These are phyloP conservation scores for Yueomyces sinensis DNA, from an alignment of 805 yeast species.

Conservation along the genomic window DNA sequence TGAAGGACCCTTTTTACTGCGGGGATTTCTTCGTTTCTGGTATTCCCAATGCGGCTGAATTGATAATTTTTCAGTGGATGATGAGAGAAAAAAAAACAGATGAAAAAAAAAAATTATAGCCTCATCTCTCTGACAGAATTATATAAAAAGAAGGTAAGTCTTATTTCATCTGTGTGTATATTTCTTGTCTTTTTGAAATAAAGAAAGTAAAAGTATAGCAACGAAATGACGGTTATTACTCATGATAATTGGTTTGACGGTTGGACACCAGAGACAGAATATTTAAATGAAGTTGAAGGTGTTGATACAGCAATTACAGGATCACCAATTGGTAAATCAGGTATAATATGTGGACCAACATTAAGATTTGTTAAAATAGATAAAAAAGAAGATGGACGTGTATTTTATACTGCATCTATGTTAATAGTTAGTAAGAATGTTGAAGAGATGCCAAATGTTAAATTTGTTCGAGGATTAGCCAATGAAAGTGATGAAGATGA, in stretches of 20 bases:
- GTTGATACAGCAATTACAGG: slow-evolving; percentile 11
- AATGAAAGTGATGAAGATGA: slow-evolving; percentile 6
- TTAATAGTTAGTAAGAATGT: slow-evolving; percentile 45
- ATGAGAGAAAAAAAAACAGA: neutral
- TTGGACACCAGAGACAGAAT: slow-evolving; percentile 15
- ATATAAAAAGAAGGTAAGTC: no score
- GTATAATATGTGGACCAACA: slow-evolving; percentile 59
- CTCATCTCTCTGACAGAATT: no score
- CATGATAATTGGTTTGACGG: slow-evolving; percentile 11
- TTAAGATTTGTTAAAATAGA: slow-evolving; percentile 59
- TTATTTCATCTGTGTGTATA: no score
- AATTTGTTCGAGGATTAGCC: slow-evolving; percentile 15
- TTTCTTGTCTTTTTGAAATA: no score
- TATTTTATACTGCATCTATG: slow-evolving; percentile 54
- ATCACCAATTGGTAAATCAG: slow-evolving; percentile 10
- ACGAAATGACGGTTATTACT: neutral
- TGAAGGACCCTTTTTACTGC: no score
- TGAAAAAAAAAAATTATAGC: no score
- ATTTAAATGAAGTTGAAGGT: slow-evolving; percentile 9
- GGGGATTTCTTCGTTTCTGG: no score
- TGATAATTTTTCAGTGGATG: neutral
- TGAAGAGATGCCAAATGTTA: slow-evolving; percentile 19
- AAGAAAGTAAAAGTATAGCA: no score
- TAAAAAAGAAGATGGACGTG: slow-evolving; percentile 13
- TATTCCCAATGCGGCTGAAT: no score